Base-by-base conservation (phyloP, 2,329 filamentous ascomycete genomes). In the Botrytis galanthina region DNA sequence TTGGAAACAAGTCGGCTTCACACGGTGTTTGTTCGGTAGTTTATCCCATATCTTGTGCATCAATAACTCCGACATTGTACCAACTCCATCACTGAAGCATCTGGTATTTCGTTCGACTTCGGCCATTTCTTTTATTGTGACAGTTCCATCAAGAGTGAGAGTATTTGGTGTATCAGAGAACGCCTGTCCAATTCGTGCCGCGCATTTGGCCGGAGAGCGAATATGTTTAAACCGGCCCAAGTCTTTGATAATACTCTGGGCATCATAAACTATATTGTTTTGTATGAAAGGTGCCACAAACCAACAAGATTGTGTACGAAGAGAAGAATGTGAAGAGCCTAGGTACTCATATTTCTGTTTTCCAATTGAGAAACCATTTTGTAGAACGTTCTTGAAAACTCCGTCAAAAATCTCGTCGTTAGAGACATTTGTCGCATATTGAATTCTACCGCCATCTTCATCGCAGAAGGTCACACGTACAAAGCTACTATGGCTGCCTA, bases 41-140 rank as follows among this genome's bases (percentile, higher is more conserved):
- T 82, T 79, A 1, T 83, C 80, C 86, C 89, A 91, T 4, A 95
- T 87, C n/a, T 84, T 84, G 22, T 87, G 80, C 67, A 92, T 82
- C 0, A 93, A 84, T 0, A 84, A 83, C 18, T 77, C 78, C 0
- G 93, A 95, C 8, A 96, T 88, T 0, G 89, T 93, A 0, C 93
- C 93, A 1, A 93, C 91, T 1, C 93, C 93, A 79, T 96, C 93
- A 74, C 91, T 94, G 80, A 96, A 97, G 0, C 90, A 85, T 7
- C 90, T 86, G 0, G 81, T 83, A 18, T 86, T 82, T n/a, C 81
- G 80, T 73, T 86, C 83, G 1, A 93, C 83, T 73, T 93, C 90
- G 0, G 79, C 76, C 0, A 90, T 85, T 1, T 80, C 75, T 73
- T 82, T 79, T 1, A 78, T 71, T 3, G 18, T 22, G 18, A 81